Percentiles rank a stretch among this genome's conserved stretches.
Evolutionary conservation across 2,329 filamentous ascomycete genomes (phyloP).

Genomic region (Fusarium gaditjirri): DNA sequence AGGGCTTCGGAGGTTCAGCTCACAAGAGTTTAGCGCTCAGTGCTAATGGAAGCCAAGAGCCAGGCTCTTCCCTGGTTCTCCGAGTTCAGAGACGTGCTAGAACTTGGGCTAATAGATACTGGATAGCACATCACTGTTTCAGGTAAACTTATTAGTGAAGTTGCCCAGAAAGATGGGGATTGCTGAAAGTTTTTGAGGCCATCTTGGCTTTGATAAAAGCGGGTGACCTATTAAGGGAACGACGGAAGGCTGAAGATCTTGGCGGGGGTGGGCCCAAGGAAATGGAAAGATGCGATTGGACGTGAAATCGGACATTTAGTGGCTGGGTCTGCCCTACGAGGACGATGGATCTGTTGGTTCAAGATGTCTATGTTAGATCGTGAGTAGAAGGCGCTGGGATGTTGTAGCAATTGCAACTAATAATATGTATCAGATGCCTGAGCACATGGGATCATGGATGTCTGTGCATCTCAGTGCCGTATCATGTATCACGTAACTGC

Average conservation of each 20-base stretch:
- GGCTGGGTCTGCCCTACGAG: slow-evolving; percentile 9
- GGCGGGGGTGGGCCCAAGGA: not conserved
- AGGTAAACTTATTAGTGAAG: slow-evolving; percentile 24
- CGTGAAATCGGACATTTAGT: not conserved
- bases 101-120: slow-evolving; percentile 4
- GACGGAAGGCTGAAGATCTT: slow-evolving; percentile 13
- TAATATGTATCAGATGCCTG: not conserved
- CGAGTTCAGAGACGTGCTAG: slow-evolving; percentile 4
- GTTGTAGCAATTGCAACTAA: not conserved
- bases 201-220: slow-evolving; percentile 11
- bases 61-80: slow-evolving; percentile 20
- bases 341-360: not conserved
- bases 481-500: not conserved
- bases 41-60: slow-evolving; percentile 9
- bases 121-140: slow-evolving; percentile 21
- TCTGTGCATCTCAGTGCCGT: not conserved
- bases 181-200: slow-evolving; percentile 15
- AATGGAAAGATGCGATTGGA: slow-evolving; percentile 22
- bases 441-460: not conserved
- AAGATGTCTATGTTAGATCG: not conserved
- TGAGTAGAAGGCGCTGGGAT: not conserved
- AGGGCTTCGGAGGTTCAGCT: slow-evolving; percentile 22
- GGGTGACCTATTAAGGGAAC: not conserved
- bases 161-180: slow-evolving; percentile 7
- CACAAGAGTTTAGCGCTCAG: slow-evolving; percentile 29